Evolutionary conservation across 2,329 filamentous ascomycete species (phyloP).

Genomic region (Neoscytalidium dimidiatum): DNA sequence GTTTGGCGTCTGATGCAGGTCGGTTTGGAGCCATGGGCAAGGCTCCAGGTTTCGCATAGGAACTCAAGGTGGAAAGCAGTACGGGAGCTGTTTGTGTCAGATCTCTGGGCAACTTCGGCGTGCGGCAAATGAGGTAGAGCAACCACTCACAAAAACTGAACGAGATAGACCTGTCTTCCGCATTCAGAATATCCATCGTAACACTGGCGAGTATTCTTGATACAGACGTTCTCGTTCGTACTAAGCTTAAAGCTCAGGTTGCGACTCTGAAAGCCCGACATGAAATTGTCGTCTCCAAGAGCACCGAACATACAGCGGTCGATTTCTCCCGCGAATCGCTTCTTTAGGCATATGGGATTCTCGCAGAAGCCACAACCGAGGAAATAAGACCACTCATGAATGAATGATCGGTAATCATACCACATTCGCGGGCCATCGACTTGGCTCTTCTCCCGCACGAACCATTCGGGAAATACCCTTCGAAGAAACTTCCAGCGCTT

Average conservation of each 20-base stretch:
- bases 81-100: background rate
- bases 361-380: constrained; percentile 8
- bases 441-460: background rate
- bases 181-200: background rate
- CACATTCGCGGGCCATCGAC: background rate
- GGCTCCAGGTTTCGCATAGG: background rate
- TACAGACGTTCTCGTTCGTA: background rate
- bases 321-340: constrained; percentile 8
- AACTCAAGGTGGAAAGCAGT: background rate
- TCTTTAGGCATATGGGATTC: background rate
- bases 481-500: background rate
- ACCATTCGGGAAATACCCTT: background rate
- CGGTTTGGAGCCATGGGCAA: background rate
- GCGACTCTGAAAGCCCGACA: constrained; percentile 2
- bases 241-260: constrained; percentile 17
- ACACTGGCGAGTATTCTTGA: background rate
- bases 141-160: constrained; percentile 1
- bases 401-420: constrained; percentile 5
- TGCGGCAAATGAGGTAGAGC: background rate
- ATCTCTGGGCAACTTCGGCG: background rate
- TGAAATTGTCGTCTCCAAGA: constrained; percentile 19
- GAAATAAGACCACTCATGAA: constrained; percentile 17
- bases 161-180: background rate
- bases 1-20: background rate
- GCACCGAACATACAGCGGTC: constrained; percentile 22